Conservation (phyloP, 192 early-diverging fungal genomes). For the Funneliformis mosseae region DNA sequence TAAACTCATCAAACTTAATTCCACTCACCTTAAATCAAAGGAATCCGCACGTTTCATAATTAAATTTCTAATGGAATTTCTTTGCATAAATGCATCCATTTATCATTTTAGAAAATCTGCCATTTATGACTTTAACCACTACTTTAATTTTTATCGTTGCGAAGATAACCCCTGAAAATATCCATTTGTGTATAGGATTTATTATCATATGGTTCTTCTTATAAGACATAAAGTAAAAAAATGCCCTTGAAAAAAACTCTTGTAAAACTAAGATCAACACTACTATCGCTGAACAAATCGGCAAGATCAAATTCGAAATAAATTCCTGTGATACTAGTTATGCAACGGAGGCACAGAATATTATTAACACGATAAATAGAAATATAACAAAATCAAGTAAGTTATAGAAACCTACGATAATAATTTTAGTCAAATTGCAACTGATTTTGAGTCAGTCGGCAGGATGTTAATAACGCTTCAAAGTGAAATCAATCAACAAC, state of each 20-base stretch:
- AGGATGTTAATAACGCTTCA: neutral
- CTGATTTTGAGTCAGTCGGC: slow-evolving; percentile 4
- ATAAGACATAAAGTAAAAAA: slow-evolving; percentile 1
- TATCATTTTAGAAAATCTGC: too few relatives aligned
- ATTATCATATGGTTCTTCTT: neutral
- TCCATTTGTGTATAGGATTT: slow-evolving; percentile 8
- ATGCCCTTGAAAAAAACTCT: slow-evolving; percentile 2
- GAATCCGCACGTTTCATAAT: too few relatives aligned
- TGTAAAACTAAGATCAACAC: neutral
- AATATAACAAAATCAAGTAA: neutral
- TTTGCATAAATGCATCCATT: too few relatives aligned
- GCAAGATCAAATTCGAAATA: neutral
- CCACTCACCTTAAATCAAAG: too few relatives aligned
- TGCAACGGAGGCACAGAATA: slow-evolving; percentile 5
- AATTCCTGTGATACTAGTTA: neutral
- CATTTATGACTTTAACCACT: too few relatives aligned
- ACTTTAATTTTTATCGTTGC: too few relatives aligned
- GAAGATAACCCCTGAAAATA: neutral
- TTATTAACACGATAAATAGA: neutral
- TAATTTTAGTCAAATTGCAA: slow-evolving; percentile 12
- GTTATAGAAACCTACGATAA: slow-evolving; percentile 16
- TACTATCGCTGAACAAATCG: slow-evolving; percentile 2
- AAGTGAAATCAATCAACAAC: too few relatives aligned
- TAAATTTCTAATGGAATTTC: too few relatives aligned
- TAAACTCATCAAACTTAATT: too few relatives aligned